These are phyloP conservation scores for Penicillium occitanis DNA, from an alignment of 2,329 filamentous ascomycete species.

Conservation along the genomic window DNA sequence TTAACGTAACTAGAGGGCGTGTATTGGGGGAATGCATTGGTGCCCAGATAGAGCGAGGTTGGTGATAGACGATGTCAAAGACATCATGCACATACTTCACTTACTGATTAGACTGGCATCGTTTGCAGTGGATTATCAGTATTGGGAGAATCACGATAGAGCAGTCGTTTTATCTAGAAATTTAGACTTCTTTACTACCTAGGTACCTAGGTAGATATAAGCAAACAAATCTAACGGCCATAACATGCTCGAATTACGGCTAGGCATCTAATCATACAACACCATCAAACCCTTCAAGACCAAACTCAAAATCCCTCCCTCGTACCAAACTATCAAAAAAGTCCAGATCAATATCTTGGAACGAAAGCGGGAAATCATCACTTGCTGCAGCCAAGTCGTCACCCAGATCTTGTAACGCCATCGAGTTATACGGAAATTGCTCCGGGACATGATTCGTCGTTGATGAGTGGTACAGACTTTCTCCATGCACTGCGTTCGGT, in stretches of 20 bases:
- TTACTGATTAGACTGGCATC: background rate
- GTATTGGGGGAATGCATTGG: too few relatives aligned
- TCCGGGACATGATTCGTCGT: background rate
- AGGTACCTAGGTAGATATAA: background rate
- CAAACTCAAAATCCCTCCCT: conserved; percentile 1
- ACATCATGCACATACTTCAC: background rate
- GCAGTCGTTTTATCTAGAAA: background rate
- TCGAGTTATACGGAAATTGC: background rate
- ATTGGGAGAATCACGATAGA: background rate
- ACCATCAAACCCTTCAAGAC: background rate
- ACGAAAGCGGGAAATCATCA: background rate
- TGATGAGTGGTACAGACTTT: background rate
- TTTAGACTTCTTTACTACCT: background rate
- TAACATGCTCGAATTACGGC: background rate
- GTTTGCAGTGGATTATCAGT: background rate
- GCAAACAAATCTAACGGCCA: background rate
- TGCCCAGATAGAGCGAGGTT: too few relatives aligned
- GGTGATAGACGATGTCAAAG: background rate
- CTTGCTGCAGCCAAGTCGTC: background rate
- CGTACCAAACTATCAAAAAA: conserved; percentile 16
- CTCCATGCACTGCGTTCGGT: background rate
- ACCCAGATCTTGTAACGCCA: background rate
- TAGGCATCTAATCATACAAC: background rate
- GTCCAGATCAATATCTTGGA: conserved; percentile 12
- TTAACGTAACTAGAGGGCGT: too few relatives aligned